These are phyloP conservation scores for Malus asiatica DNA, from an alignment of 306 rosid species.

Conservation along the genomic window DNA sequence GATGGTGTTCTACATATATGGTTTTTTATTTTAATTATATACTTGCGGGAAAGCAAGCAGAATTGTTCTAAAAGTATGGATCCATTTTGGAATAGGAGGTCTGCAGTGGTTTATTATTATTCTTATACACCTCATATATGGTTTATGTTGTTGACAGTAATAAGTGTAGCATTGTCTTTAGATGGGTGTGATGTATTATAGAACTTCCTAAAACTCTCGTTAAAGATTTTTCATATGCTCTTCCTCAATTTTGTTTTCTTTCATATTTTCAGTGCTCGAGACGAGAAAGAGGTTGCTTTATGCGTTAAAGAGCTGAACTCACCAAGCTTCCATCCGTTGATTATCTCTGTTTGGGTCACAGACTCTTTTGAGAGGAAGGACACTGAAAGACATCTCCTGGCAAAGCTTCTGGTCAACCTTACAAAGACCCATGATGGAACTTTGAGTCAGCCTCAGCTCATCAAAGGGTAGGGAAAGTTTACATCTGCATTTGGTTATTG, in stretches of 20 bases:
- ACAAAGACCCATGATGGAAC: conserved; percentile 41
- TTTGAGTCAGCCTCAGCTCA: conserved; percentile 53
- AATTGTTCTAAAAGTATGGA: not conserved
- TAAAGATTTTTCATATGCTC: not conserved
- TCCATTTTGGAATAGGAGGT: not conserved
- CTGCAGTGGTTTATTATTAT: not conserved
- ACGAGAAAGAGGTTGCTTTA: conserved; percentile 56
- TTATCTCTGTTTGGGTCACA: conserved; percentile 73
- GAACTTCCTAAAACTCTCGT: not conserved
- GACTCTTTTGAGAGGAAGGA: conserved; percentile 89
- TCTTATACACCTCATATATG: not conserved
- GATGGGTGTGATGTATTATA: not conserved
- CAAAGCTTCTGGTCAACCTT: conserved; percentile 57
- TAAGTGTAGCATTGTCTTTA: not conserved
- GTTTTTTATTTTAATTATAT: not conserved
- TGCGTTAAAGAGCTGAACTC: conserved; percentile 71
- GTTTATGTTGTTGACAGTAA: not conserved
- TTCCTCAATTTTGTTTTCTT: not conserved
- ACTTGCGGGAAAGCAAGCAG: not conserved
- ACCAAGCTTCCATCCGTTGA: conserved; percentile 75
- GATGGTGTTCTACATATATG: not conserved
- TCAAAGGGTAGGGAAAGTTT: conserved; percentile 53
- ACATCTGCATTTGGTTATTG: not conserved
- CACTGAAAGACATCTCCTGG: conserved; percentile 61
- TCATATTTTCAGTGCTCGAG: conserved; percentile 65